Conservation (phyloP, 208 protist genomes). For the Trichomonas vaginalis region DNA sequence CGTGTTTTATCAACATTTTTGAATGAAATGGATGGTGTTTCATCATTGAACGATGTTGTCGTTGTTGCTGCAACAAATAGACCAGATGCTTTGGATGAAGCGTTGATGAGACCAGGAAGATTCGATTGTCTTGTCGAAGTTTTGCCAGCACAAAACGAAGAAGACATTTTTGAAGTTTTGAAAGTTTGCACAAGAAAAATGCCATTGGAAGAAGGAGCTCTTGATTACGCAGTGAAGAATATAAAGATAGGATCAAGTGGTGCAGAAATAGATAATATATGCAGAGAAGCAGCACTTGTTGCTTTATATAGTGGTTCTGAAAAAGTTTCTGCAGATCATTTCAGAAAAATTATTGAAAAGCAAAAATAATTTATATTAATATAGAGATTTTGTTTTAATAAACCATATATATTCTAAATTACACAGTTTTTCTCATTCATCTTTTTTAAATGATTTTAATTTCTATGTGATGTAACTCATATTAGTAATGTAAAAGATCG, state of each 20-base stretch:
- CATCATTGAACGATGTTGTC: neutral
- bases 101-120: conserved; percentile 19
- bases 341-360: neutral
- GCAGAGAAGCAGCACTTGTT: conserved; percentile 22
- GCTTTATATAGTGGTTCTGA: neutral
- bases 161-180: neutral
- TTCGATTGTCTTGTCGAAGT: conserved; percentile 20
- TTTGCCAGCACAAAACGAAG: neutral
- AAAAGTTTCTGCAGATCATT: neutral
- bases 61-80: conserved; percentile 21
- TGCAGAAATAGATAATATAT: conserved; percentile 25
- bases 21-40: conserved; percentile 23
- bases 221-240: neutral
- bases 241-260: conserved; percentile 8
- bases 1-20: conserved; percentile 20
- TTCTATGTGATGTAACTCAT: no score
- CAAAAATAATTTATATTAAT: no score
- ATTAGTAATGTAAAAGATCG: no score
- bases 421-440: no score
- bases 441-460: no score
- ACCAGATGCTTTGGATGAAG: conserved; percentile 21
- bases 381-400: no score
- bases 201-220: conserved; percentile 6
- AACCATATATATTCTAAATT: no score
- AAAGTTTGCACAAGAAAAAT: conserved; percentile 12